These are phyloP conservation scores for Zopfia rhizophila DNA, from an alignment of 2,329 filamentous ascomycete genomes.

Conservation along the genomic window DNA sequence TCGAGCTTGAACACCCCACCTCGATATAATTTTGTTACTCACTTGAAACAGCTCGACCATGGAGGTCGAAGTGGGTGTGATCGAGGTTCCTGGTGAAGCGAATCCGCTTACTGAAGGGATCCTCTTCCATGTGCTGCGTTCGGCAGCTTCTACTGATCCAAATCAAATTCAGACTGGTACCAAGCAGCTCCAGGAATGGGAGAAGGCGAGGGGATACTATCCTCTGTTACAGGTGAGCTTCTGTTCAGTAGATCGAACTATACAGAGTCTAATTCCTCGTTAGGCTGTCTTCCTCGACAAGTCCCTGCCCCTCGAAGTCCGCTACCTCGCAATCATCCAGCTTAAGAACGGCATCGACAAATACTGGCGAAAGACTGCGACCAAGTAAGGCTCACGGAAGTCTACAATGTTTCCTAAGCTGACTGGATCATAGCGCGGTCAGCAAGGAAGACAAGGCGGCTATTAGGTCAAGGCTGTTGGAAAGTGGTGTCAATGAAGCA, in stretches of 20 bases:
- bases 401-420: neutral
- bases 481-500: slow-evolving; percentile 80
- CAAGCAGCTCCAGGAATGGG: slow-evolving; percentile 64
- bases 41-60: slow-evolving; percentile 24
- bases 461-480: slow-evolving; percentile 79
- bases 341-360: slow-evolving; percentile 97
- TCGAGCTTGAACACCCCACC: neutral
- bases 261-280: slow-evolving; percentile 26
- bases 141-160: slow-evolving; percentile 59
- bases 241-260: neutral
- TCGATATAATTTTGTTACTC: slow-evolving; percentile 1
- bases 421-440: slow-evolving; percentile 61
- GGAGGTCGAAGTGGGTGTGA: slow-evolving; percentile 51
- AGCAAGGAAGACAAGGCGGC: slow-evolving; percentile 76
- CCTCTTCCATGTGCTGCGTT: slow-evolving; percentile 60
- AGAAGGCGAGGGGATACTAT: slow-evolving; percentile 60
- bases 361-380: slow-evolving; percentile 86
- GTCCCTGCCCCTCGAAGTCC: slow-evolving; percentile 77
- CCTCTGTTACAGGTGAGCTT: slow-evolving; percentile 55
- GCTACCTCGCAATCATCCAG: slow-evolving; percentile 91
- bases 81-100: slow-evolving; percentile 85
- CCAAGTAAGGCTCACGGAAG: slow-evolving; percentile 60
- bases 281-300: slow-evolving; percentile 85
- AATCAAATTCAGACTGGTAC: slow-evolving; percentile 63
- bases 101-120: slow-evolving; percentile 63